A percentile compares a stretch with the other conserved stretches of the same genome.
Conservation (phyloP, 768 basidiomycete genomes). For the Hydnum rufescens region DNA sequence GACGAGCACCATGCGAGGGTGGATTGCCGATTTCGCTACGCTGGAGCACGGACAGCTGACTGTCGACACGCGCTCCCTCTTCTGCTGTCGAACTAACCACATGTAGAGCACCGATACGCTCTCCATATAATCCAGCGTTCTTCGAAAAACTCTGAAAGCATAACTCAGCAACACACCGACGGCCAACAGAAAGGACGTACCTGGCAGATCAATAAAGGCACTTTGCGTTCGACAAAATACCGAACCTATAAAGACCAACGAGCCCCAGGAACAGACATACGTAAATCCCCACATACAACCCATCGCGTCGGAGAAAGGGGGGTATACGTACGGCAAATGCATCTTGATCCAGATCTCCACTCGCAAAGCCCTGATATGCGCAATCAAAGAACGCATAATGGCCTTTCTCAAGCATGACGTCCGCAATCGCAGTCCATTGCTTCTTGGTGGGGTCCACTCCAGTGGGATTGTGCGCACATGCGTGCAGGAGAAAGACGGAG, state of each 20-base stretch:
- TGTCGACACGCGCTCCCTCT: constrained; percentile 51
- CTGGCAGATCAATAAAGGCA: constrained; percentile 76
- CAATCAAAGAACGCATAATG: constrained; percentile 91
- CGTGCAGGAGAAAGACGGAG: constrained; percentile 80
- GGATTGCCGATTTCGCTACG: constrained; percentile 93
- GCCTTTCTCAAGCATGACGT: constrained; percentile 44
- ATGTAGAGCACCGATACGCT: constrained; percentile 84
- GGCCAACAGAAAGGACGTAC: constrained; percentile 22
- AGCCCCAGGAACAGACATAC: too few species aligned
- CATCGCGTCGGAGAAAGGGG: too few species aligned
- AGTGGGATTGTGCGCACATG: constrained; percentile 93
- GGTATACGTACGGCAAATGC: constrained; percentile 55
- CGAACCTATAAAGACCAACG: constrained; percentile 22
- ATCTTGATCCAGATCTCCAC: constrained; percentile 77
- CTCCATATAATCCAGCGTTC: constrained; percentile 88
- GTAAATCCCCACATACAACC: too few species aligned
- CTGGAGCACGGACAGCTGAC: constrained; percentile 79
- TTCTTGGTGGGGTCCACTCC: constrained; percentile 82
- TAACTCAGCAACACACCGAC: neutral
- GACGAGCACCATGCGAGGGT: constrained; percentile 71
- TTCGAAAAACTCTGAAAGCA: constrained; percentile 78
- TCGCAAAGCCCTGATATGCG: constrained; percentile 99
- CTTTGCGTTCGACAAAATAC: constrained; percentile 56
- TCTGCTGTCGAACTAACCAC: constrained; percentile 45
- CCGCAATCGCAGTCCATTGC: constrained; percentile 66